Percentiles rank a stretch among this genome's conserved stretches.
Evolutionary conservation across 305 asterid species (phyloP).

Genomic region (Nicotiana rustica): DNA sequence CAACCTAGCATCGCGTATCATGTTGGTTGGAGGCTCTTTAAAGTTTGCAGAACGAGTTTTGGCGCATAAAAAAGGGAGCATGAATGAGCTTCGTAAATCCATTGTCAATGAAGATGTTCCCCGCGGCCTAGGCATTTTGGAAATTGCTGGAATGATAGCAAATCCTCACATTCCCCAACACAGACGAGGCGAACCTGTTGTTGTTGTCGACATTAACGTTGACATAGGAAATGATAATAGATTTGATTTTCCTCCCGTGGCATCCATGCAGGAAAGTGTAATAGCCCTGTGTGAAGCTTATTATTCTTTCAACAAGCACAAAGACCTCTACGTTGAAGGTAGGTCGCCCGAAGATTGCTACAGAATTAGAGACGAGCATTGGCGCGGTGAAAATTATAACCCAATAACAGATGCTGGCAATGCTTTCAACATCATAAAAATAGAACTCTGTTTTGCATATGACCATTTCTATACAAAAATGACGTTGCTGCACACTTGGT

Average conservation of each 20-base stretch:
- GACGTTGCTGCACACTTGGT: conserved; percentile 22
- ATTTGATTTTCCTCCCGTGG: not conserved
- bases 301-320: conserved; percentile 24
- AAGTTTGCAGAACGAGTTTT: conserved; percentile 24
- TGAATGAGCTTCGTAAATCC: not conserved
- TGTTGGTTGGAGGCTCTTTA: conserved; percentile 22
- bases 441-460: not conserved
- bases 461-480: conserved; percentile 22
- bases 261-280: not conserved
- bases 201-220: not conserved
- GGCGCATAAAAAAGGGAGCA: conserved; percentile 9
- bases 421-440: conserved; percentile 14
- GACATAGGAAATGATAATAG: not conserved
- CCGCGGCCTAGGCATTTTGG: not conserved
- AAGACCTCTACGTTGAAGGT: conserved; percentile 3
- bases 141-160: not conserved
- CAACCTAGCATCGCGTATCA: not conserved
- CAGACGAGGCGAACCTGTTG: not conserved
- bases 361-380: conserved; percentile 1
- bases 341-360: not conserved
- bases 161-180: not conserved
- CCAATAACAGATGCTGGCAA: not conserved
- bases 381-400: conserved; percentile 13
- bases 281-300: not conserved
- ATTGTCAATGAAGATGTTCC: not conserved